Base-by-base conservation (phyloP, 2,329 filamentous ascomycete genomes). In the Didymosphaeria variabile region DNA sequence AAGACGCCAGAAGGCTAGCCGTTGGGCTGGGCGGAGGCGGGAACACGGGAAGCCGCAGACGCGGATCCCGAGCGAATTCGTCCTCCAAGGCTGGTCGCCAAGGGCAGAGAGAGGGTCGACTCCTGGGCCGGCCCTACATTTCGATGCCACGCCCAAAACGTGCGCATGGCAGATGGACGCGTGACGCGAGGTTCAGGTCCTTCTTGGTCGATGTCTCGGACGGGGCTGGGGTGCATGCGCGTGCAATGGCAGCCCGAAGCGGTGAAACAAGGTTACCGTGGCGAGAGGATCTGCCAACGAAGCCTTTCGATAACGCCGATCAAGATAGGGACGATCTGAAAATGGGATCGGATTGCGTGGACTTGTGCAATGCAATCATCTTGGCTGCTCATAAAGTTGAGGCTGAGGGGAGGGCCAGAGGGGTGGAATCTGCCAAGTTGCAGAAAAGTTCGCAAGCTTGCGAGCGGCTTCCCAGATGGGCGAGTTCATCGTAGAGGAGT, bases 1-100 rank as follows among this genome's bases (percentile, higher is more conserved):
- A 60, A 53, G 19, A 19, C 26, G 58, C 31, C 31, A 34, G 42
- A 42, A 44, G 34, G 12, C 51, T 36, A 57, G 46, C 31, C 47
- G 45, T 49, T 53, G 47, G 45, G 36, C 23, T 21, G 38, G 38
- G 38, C 38, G 55, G 44, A 58, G 54, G 38, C 59, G 55, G 59
- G 55, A 46, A 32, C 26, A 32, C 59, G 47, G 55, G 23, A 26
- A 38, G 31, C 59, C 59, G 59, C 53, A 55, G 9, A 32, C 42
- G 54, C 55, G 55, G 50, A 55, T 55, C 55, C 54, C 55, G 55
- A 51, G 47, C 9, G 42, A 57, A 50, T 61, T 61, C 53, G 59
- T 61, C 59, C 59, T 51, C 38, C 42, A 23, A 45, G 42, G 42
- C 42, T 45, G n/a, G 26, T 31, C 17, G 55, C 50, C 50, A 55